phyloP scores from a whole-genome alignment of 352 stramenopile species.

The Stramenopiles sp. region DNA sequence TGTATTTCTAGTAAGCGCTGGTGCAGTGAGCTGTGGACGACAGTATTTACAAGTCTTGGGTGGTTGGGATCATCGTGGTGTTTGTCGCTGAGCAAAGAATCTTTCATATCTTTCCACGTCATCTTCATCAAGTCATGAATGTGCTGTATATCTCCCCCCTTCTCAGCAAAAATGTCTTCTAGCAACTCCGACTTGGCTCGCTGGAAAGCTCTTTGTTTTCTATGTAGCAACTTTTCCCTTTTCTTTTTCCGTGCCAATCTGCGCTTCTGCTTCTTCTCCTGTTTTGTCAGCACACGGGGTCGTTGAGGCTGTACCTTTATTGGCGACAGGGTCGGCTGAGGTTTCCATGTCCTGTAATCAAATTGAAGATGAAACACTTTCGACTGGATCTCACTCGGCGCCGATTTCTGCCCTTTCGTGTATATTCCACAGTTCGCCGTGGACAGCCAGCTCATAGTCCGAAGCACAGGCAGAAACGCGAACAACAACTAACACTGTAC shows the following conservation, averaged over 20 bases:
- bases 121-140: background rate
- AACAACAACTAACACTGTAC: too few relatives aligned
- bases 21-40: too few relatives aligned
- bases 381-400: background rate
- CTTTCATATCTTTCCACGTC: background rate
- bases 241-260: background rate
- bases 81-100: background rate
- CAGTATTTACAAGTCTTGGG: too few relatives aligned
- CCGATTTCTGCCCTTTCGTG: background rate
- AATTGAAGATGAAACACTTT: slow-evolving; percentile 1
- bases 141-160: background rate
- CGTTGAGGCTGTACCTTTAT: background rate
- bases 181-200: background rate
- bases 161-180: background rate
- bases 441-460: background rate
- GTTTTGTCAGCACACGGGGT: background rate
- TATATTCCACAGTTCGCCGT: background rate
- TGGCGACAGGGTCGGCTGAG: background rate
- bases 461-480: too few relatives aligned
- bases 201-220: background rate
- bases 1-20: background rate
- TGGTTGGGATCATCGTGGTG: background rate
- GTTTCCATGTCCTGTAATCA: background rate
- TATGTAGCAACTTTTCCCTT: background rate
- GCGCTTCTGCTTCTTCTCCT: background rate